Conservation (phyloP, 768 basidiomycete species). For the Trametes cinnabarina region DNA sequence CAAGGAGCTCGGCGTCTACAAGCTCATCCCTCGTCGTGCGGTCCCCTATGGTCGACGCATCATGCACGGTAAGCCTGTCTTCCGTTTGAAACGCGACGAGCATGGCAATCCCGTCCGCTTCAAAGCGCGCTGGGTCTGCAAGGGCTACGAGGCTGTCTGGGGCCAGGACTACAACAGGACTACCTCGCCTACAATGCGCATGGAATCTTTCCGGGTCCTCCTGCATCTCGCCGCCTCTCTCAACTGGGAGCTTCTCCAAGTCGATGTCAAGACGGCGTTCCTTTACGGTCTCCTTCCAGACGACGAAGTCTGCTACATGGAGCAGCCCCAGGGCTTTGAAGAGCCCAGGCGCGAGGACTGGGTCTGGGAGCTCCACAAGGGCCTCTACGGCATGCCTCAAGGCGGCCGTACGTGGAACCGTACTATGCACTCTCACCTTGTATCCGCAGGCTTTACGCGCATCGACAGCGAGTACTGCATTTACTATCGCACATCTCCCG, state of each 20-base stretch:
- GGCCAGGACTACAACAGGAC: conserved; percentile 44
- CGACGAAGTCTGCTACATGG: conserved; percentile 36
- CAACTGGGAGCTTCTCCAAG: conserved; percentile 38
- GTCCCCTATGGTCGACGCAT: conserved; percentile 4
- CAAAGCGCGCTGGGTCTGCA: conserved; percentile 42
- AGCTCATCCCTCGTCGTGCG: conserved; percentile 24
- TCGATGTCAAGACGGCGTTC: conserved; percentile 42
- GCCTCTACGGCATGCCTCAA: conserved; percentile 25
- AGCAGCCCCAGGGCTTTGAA: conserved; percentile 30
- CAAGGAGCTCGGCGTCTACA: conserved; percentile 18
- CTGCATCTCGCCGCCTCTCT: conserved; percentile 34
- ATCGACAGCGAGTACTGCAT: conserved; percentile 18
- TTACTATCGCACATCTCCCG: not conserved
- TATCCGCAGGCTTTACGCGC: conserved; percentile 16
- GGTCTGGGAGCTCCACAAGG: conserved; percentile 15
- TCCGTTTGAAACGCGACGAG: conserved; percentile 26
- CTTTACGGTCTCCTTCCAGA: conserved; percentile 31
- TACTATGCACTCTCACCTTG: conserved; percentile 1
- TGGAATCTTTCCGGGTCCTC: conserved; percentile 39
- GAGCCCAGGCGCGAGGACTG: not conserved
- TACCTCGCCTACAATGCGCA: conserved; percentile 39
- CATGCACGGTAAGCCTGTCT: conserved; percentile 26
- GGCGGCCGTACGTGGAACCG: conserved; percentile 19
- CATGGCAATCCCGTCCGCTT: conserved; percentile 17
- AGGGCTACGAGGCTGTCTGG: conserved; percentile 41